phyloP scores from a whole-genome alignment of 1,284 basidiomycete species.

The Gomphus bonarii region DNA sequence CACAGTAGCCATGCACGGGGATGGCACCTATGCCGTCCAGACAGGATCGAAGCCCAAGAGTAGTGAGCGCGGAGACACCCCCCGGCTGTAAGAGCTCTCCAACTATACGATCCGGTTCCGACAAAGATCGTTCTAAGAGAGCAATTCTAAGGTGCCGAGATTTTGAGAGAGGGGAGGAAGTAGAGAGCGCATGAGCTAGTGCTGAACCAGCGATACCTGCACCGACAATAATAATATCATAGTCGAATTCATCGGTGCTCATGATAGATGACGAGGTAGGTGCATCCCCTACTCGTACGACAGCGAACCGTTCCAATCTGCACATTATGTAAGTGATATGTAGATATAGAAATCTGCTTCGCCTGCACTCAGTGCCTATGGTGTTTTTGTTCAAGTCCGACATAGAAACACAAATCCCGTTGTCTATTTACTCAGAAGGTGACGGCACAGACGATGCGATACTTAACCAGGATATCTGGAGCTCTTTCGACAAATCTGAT shows the following conservation, averaged over 20 bases:
- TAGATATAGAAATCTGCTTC: no score
- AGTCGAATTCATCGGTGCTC: constrained; percentile 21
- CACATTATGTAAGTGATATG: not conserved
- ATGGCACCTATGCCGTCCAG: constrained; percentile 86
- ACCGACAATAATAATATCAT: constrained; percentile 82
- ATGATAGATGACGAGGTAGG: not conserved
- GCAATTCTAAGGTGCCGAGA: constrained; percentile 58
- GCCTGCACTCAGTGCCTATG: no score
- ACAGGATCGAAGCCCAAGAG: constrained; percentile 67
- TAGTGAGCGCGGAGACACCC: constrained; percentile 69
- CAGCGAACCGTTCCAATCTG: not conserved
- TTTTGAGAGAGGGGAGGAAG: constrained; percentile 18
- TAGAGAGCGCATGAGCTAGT: constrained; percentile 61
- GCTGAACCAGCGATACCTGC: constrained; percentile 81
- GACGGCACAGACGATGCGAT: constrained; percentile 3
- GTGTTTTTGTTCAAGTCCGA: not conserved
- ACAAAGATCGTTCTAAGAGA: constrained; percentile 80
- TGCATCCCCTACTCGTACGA: constrained; percentile 1
- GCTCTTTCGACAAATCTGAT: not conserved
- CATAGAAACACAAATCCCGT: not conserved
- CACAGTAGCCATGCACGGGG: constrained; percentile 81
- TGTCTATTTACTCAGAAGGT: not conserved
- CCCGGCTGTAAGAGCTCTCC: constrained; percentile 96
- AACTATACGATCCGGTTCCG: constrained; percentile 93
- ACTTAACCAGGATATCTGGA: constrained; percentile 4